Base-by-base conservation (phyloP, 2,329 filamentous ascomycete genomes). In the Pseudogymnoascus pannorum region DNA sequence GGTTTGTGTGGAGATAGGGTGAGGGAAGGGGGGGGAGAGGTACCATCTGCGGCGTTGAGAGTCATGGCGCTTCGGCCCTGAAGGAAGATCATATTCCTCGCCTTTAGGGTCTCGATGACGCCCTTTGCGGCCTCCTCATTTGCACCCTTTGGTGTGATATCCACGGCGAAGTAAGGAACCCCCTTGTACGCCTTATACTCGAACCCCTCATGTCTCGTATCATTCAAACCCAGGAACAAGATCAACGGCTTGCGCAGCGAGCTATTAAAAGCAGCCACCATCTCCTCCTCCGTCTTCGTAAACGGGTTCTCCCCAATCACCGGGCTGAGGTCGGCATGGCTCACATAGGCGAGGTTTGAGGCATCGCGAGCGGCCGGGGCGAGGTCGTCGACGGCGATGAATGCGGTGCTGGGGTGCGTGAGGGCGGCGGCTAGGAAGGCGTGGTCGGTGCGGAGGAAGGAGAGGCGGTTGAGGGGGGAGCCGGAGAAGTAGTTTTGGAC, bases 101-200 rank as follows among this genome's bases (percentile, higher is more conserved):
- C 82, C 70, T 88, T 82, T 65, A 87, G 74, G 2, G 75, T 75
- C 61, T 82, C 76, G 33, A 88, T 80, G 5, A 92, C 76, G 26
- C 77, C 76, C 62, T 83, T 82, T 1, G 86, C 86, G 44, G 82
- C 82, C 2, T 87, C 84, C 62, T 82, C 84, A 35, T 86, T 76
- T 3, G 78, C 78, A 1, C 83, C 87, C 64, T 81, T 84, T 0
- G 91, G 88, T 2, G 92, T 95, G 18, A 96, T 82, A 72, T 97
- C 94, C 11, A 99, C 74, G 1, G 92, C 93, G 72, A 97, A 99
- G 75, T 87, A 95, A 1, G 94, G 92, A 57, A 82, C 81, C 2
- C 93, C 94, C 33, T 79, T 82, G 72, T 96, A 95, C 57, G 85
- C 84, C 63, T 85, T 86, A 67, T 71, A 67, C 63, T 79, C 70